Evolutionary conservation across 2,329 filamentous ascomycete species (phyloP).

Genomic region (Thielaviopsis punctulata): DNA sequence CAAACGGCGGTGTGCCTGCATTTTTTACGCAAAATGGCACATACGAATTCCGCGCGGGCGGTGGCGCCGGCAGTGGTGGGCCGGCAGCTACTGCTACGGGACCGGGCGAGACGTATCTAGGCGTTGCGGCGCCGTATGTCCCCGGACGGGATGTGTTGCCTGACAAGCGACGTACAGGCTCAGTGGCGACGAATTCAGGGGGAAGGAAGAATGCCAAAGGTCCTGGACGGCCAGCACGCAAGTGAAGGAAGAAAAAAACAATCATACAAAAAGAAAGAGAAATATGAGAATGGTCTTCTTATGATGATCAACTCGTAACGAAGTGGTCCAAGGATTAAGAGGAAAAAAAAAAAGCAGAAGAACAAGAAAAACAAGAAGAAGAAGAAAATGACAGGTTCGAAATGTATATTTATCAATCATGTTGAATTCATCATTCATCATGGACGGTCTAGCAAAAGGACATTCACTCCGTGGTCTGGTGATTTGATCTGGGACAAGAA

Average conservation of each 20-base stretch:
- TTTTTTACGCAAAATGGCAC: slow-evolving; percentile 25
- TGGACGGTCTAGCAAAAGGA: too few species aligned
- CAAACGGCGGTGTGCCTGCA: slow-evolving; percentile 37
- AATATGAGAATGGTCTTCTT: too few species aligned
- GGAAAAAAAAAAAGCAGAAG: too few species aligned
- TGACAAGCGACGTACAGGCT: slow-evolving; percentile 19
- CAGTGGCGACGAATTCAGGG: background rate
- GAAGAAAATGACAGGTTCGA: too few species aligned
- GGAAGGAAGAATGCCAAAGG: slow-evolving; percentile 5
- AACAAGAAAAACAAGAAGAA: too few species aligned
- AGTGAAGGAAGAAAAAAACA: slow-evolving; percentile 18
- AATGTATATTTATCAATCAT: too few species aligned
- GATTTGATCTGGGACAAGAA: too few species aligned
- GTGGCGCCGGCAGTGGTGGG: slow-evolving; percentile 18
- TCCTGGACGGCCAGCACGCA: slow-evolving; percentile 13
- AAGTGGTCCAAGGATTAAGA: too few species aligned
- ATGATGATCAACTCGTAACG: too few species aligned
- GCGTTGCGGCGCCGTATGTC: slow-evolving; percentile 39
- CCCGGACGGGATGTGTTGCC: slow-evolving; percentile 33
- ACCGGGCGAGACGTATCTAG: slow-evolving; percentile 25
- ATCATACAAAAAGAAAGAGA: slow-evolving; percentile 10
- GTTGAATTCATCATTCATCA: too few species aligned
- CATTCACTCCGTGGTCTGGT: too few species aligned
- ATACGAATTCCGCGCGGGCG: slow-evolving; percentile 31
- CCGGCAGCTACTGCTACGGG: background rate